Evolutionary conservation across 225 moss, liverwort and hornwort species (phyloP), one percentile per base, ranked within the genome.

Genomic region (Lunularia cruciata): DNA sequence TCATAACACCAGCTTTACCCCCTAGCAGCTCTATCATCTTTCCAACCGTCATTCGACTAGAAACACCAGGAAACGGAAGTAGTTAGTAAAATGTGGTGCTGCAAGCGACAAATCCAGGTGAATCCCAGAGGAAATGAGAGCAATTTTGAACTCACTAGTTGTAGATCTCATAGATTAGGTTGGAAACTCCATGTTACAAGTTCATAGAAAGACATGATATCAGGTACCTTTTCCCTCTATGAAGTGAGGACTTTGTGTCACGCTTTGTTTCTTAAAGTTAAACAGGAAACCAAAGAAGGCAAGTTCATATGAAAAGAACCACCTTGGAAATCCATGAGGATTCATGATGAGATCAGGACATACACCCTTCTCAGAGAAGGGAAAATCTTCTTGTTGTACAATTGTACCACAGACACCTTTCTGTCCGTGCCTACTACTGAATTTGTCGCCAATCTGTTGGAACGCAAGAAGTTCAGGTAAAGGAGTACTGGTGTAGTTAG

Each of bases 301-400:
- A 8, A n/a, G 27, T n/a, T n/a, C n/a, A n/a, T n/a, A n/a, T n/a
- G n/a, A n/a, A n/a, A n/a, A n/a, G n/a, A n/a, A n/a, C n/a, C n/a
- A 98, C 98, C 98, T 93, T 74, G 93, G 98, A 88, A 98, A 98
- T 67, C 93, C 98, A 76, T 93, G 91, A 60, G 98, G 98, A 82
- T 98, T 98, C 98, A 98, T 91, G 43, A 98, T 98, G 68, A 91
- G 84, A 76, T 98, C 93, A 71, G 93, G 98, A 68, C 93, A 93
- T 55, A 98, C 83, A 20, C 98, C 98, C 42, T 74, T 85, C 70
- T 98, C 98, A 7, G 98, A 98, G 83, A 98, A 98, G 32, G 98
- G 93, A 58, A 98, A 93, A 67, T 93, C 98, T 77, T 98, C 98
- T 72, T 98, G 91, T 47, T 91, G 93, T 10, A 98, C 91, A 51